These are phyloP conservation scores for Thymus quinquecostatus DNA, from an alignment of 257 asterid species.

Conservation along the genomic window DNA sequence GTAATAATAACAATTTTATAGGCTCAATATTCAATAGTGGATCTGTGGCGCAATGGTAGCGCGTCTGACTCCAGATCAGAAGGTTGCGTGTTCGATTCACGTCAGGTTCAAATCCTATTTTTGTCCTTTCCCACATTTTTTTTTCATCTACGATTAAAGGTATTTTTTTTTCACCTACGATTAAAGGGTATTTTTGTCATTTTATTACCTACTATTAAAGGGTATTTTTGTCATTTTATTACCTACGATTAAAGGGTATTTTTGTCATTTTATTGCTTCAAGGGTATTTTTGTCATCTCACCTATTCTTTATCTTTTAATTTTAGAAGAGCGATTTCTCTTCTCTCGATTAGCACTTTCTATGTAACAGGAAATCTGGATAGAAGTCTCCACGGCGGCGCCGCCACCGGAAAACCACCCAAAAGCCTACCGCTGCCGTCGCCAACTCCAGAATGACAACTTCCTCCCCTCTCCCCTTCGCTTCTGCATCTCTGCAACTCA, in stretches of 20 bases:
- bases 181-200: too few relatives aligned
- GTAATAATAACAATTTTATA: too few relatives aligned
- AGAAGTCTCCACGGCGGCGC: slow-evolving; percentile 34
- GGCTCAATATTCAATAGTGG: slow-evolving; percentile 23
- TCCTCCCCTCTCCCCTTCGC: slow-evolving; percentile 34
- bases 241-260: too few relatives aligned
- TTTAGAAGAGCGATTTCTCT: background rate
- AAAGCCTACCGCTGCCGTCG: slow-evolving; percentile 6
- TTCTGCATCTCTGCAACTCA: slow-evolving; percentile 33
- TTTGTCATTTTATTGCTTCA: too few relatives aligned
- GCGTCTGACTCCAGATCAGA: slow-evolving; percentile 99
- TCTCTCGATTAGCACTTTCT: background rate
- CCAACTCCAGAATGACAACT: slow-evolving; percentile 31
- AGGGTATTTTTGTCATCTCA: too few relatives aligned
- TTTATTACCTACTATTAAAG: too few relatives aligned
- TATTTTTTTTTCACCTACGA: too few relatives aligned
- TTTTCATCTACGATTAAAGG: background rate
- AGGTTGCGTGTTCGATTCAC: slow-evolving; percentile 98
- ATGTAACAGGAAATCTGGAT: slow-evolving; percentile 9
- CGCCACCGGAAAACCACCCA: slow-evolving; percentile 12
- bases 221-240: too few relatives aligned
- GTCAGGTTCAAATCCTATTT: slow-evolving; percentile 66
- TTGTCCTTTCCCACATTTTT: too few relatives aligned
- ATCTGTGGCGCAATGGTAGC: slow-evolving; percentile 99
- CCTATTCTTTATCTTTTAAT: too few relatives aligned